Evolutionary conservation across 176 grass and related monocot species (phyloP).

Genomic region (Lolium rigidum): DNA sequence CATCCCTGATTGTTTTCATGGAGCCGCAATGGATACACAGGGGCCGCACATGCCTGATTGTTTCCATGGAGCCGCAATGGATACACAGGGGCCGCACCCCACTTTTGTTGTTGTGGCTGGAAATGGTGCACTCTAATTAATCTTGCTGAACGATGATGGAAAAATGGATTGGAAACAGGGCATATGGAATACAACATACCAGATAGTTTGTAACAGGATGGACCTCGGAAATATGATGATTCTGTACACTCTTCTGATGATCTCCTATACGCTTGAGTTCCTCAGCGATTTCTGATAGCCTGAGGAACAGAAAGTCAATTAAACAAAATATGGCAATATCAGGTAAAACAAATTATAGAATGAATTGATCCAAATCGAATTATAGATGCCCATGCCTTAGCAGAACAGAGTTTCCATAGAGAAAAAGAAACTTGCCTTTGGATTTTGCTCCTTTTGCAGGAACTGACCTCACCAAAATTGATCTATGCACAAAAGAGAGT

Average conservation of each 20-base stretch:
- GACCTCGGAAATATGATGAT: background rate
- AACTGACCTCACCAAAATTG: too few relatives aligned
- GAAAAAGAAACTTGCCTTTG: background rate
- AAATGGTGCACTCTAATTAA: too few relatives aligned
- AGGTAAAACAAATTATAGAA: background rate
- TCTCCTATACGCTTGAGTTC: background rate
- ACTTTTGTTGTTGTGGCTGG: too few relatives aligned
- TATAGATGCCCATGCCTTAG: too few relatives aligned
- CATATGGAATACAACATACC: background rate
- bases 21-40: too few relatives aligned
- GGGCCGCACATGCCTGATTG: too few relatives aligned
- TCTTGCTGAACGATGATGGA: too few relatives aligned
- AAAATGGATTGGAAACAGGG: too few relatives aligned
- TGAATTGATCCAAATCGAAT: background rate
- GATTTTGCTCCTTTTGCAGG: background rate
- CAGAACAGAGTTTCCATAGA: background rate
- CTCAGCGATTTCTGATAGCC: background rate
- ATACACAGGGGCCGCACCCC: too few relatives aligned
- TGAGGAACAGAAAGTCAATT: background rate
- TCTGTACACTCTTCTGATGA: background rate
- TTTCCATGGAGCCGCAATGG: too few relatives aligned
- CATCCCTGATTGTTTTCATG: too few relatives aligned
- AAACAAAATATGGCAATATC: background rate
- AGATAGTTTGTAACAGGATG: background rate
- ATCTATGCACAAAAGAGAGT: background rate